A percentile compares a stretch with the other conserved stretches of the same genome.
Evolutionary conservation across 2,329 filamentous ascomycete species (phyloP).

Genomic region (Curvularia hawaiiensis): DNA sequence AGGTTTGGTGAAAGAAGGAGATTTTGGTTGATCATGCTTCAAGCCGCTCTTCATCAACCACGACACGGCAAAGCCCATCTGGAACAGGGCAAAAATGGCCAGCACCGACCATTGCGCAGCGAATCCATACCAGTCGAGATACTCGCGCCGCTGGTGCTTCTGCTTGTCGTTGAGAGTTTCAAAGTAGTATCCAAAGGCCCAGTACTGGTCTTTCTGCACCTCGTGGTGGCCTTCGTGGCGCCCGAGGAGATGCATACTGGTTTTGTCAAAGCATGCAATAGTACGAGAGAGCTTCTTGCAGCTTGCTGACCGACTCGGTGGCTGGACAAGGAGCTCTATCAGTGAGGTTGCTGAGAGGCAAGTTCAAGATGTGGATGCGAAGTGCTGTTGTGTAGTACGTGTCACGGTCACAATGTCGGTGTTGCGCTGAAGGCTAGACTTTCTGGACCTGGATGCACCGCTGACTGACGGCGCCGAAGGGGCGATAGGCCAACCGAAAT

Average conservation of each 20-base stretch:
- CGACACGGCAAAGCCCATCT: conserved; percentile 45
- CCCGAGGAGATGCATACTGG: conserved; percentile 23
- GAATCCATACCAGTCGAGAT: conserved; percentile 61
- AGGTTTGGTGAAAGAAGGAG: conserved; percentile 49
- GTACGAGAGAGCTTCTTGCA: neutral
- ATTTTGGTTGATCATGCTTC: conserved; percentile 46
- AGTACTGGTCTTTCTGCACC: conserved; percentile 32
- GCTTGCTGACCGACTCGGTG: neutral
- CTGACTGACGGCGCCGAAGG: conserved; percentile 8
- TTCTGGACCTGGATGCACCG: conserved; percentile 14
- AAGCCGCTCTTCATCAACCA: conserved; percentile 39
- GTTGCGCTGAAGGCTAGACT: conserved; percentile 15
- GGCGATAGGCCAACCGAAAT: conserved; percentile 19
- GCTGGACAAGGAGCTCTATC: neutral
- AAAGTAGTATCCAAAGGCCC: conserved; percentile 58
- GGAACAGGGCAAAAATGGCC: conserved; percentile 51
- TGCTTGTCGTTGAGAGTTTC: conserved; percentile 56
- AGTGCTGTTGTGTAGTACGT: conserved; percentile 14
- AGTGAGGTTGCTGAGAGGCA: neutral
- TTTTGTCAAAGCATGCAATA: neutral
- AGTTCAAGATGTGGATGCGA: neutral
- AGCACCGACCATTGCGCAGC: conserved; percentile 62
- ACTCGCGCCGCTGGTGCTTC: conserved; percentile 55
- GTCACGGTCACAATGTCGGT: conserved; percentile 13
- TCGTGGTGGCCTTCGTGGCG: conserved; percentile 34